phyloP scores from a whole-genome alignment of 1,284 basidiomycete species.

The Melampsora abietis-canadensis region DNA sequence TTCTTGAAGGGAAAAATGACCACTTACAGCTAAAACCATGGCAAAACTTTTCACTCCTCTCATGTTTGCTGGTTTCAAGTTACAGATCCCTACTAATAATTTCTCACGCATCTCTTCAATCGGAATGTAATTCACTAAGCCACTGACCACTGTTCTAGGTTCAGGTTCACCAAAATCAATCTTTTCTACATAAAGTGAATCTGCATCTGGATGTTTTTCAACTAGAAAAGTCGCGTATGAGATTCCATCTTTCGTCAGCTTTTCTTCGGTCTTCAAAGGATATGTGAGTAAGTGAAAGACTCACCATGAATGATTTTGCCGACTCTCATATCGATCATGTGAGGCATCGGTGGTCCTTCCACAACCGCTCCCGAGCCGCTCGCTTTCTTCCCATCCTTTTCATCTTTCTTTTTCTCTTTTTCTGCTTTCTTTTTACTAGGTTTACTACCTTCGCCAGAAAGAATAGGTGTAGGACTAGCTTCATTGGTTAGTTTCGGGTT shows the following conservation, averaged over 20 bases:
- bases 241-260: too few relatives aligned
- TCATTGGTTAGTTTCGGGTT: conserved; percentile 23
- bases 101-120: conserved; percentile 86
- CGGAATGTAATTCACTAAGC: conserved; percentile 87
- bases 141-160: conserved; percentile 88
- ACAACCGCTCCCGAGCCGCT: conserved; percentile 59
- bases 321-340: conserved; percentile 90
- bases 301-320: conserved; percentile 74
- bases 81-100: conserved; percentile 83
- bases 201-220: conserved; percentile 88
- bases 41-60: conserved; percentile 92
- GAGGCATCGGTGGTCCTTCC: conserved; percentile 73
- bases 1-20: neutral
- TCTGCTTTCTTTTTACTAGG: conserved; percentile 35
- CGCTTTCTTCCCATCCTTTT: conserved; percentile 57
- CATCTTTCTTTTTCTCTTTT: conserved; percentile 50
- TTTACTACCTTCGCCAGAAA: conserved; percentile 14
- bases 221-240: too few relatives aligned
- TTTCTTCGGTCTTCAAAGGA: neutral
- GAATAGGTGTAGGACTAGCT: conserved; percentile 6
- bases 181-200: conserved; percentile 88
- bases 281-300: conserved; percentile 48
- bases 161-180: conserved; percentile 90
- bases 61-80: conserved; percentile 92
- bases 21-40: conserved; percentile 83